Evolutionary conservation across 345 rosid species (phyloP).

Genomic region (Theobroma cacao): DNA sequence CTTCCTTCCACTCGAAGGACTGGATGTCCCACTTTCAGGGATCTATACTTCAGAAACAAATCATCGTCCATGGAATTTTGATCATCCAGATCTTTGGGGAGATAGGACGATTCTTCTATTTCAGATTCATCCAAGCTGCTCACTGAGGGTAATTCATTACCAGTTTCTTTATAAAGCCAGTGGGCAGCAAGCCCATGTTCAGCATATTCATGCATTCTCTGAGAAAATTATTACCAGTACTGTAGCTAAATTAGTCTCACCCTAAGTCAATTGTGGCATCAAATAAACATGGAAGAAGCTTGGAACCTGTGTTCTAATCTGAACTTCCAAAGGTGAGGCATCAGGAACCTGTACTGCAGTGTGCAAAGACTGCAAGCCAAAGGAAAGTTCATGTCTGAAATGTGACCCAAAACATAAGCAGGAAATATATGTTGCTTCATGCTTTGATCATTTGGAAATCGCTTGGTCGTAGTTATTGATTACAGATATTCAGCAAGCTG

Average conservation of each 20-base stretch:
- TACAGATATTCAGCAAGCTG: not conserved
- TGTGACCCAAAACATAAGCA: not conserved
- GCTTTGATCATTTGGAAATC: not conserved
- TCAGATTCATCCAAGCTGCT: slow-evolving; percentile 45
- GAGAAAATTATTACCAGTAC: slow-evolving; percentile 6
- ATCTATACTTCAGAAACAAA: slow-evolving; percentile 46
- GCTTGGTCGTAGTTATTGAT: not conserved
- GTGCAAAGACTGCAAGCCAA: slow-evolving; percentile 62
- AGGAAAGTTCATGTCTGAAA: slow-evolving; percentile 9
- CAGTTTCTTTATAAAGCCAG: slow-evolving; percentile 80
- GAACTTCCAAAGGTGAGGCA: slow-evolving; percentile 68
- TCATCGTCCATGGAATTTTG: slow-evolving; percentile 31
- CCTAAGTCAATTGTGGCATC: not conserved
- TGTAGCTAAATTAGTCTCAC: slow-evolving; percentile 5
- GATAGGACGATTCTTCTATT: slow-evolving; percentile 33
- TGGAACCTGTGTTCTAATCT: slow-evolving; percentile 72
- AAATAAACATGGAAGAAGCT: not conserved
- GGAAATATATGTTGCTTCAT: slow-evolving; percentile 1
- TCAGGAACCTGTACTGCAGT: slow-evolving; percentile 77
- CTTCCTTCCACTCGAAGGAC: slow-evolving; percentile 72
- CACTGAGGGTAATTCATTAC: slow-evolving; percentile 34
- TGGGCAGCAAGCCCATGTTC: slow-evolving; percentile 89
- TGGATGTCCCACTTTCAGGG: slow-evolving; percentile 67
- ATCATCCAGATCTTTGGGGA: slow-evolving; percentile 37
- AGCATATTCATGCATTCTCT: slow-evolving; percentile 81